Evolutionary conservation across 352 stramenopile genomes (phyloP).

Genomic region (Pythium phragmiticola): DNA sequence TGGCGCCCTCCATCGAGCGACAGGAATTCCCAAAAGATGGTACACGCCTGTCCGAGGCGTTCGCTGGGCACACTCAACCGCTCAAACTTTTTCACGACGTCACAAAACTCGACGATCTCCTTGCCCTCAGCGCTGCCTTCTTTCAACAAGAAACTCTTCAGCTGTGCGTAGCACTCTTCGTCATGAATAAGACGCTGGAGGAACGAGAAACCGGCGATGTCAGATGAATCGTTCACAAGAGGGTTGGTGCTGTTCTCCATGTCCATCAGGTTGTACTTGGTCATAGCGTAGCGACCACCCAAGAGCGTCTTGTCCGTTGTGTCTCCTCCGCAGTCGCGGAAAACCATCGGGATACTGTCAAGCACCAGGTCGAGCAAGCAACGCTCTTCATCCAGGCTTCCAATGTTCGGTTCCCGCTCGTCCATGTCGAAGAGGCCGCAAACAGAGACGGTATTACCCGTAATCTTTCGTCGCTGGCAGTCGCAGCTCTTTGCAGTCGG

Average conservation of each 20-base stretch:
- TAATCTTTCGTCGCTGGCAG: slow-evolving; percentile 21
- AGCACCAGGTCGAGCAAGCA: slow-evolving; percentile 79
- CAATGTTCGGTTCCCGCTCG: slow-evolving; percentile 65
- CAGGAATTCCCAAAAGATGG: slow-evolving; percentile 87
- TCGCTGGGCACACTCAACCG: slow-evolving; percentile 64
- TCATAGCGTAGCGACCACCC: slow-evolving; percentile 78
- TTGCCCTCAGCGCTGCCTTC: slow-evolving; percentile 50
- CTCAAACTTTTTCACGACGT: slow-evolving; percentile 84
- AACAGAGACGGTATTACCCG: slow-evolving; percentile 41
- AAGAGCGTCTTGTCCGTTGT: slow-evolving; percentile 86
- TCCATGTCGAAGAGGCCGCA: slow-evolving; percentile 82
- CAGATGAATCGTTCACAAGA: slow-evolving; percentile 59
- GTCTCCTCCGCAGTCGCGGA: slow-evolving; percentile 81
- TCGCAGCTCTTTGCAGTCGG: slow-evolving; percentile 29
- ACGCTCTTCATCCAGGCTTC: slow-evolving; percentile 74
- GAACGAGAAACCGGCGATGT: slow-evolving; percentile 78
- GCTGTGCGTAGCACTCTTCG: slow-evolving; percentile 84
- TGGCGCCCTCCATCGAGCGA: slow-evolving; percentile 53
- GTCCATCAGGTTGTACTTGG: slow-evolving; percentile 43
- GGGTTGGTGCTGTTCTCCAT: slow-evolving; percentile 33
- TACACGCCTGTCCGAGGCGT: slow-evolving; percentile 65
- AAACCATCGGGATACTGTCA: slow-evolving; percentile 86
- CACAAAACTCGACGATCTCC: slow-evolving; percentile 77
- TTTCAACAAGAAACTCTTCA: slow-evolving; percentile 74
- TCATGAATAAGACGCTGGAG: slow-evolving; percentile 87